Percentiles rank a stretch among this genome's conserved stretches.
Conservation (phyloP, 129 eudicot genomes). For the Gnaphalium uliginosum region DNA sequence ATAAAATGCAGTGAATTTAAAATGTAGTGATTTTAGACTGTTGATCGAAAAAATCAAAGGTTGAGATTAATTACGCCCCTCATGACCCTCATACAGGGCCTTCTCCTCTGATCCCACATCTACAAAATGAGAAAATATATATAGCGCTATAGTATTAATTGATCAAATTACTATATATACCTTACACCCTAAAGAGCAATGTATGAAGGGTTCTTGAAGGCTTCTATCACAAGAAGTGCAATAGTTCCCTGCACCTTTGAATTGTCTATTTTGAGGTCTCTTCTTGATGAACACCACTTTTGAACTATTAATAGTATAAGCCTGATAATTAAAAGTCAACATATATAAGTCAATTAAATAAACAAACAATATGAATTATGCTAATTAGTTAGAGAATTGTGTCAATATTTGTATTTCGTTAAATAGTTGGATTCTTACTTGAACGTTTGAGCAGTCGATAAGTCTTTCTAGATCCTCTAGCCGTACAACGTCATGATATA, state of each 20-base stretch:
- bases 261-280: constrained; percentile 94
- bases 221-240: constrained; percentile 96
- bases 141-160: background rate
- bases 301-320: constrained; percentile 88
- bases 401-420: background rate
- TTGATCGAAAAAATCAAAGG: too few relatives aligned
- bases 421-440: constrained; percentile 46
- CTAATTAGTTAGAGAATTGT: background rate
- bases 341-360: background rate
- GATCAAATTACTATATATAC: constrained; percentile 37
- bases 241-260: constrained; percentile 78
- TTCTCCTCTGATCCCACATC: too few relatives aligned
- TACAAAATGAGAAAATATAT: too few relatives aligned
- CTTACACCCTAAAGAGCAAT: constrained; percentile 99
- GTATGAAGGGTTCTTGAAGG: constrained; percentile 93
- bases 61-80: too few relatives aligned
- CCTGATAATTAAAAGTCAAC: constrained; percentile 38
- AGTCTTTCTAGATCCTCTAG: constrained; percentile 89
- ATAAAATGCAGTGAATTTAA: too few relatives aligned
- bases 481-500: constrained; percentile 84
- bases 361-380: constrained; percentile 29
- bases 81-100: too few relatives aligned
- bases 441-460: constrained; percentile 89
- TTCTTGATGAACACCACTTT: constrained; percentile 92
- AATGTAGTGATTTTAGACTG: too few relatives aligned